Base-by-base conservation (phyloP, 2,329 filamentous ascomycete genomes). In the Fusarium duplospermum region DNA sequence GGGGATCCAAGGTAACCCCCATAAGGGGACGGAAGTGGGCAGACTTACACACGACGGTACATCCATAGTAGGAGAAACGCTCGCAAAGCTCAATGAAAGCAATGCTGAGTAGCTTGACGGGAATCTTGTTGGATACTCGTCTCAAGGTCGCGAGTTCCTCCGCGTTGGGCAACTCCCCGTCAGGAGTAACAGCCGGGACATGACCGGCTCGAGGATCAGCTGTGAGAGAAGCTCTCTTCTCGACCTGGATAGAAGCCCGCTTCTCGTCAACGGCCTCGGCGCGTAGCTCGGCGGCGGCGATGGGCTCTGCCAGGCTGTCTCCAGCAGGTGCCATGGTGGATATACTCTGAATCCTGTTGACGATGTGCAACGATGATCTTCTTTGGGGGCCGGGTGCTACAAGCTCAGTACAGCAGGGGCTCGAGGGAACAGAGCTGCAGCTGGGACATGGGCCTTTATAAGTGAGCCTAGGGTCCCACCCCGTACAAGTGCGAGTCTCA, bases 41-140 rank as follows among this genome's bases (percentile, higher is more conserved):
- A 27, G 84, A 91, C 78, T 90, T 81, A 91, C 89, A 91, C 42
- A 93, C 87, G 45, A 89, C 87, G 13, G 88, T 89, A 6, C 89
- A 90, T 36, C 92, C 92, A 76, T 93, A 93, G 85, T 93, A 94
- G 4, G 90, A 91, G 81, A 93, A 93, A 36, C 92, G 89, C 82
- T 94, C 92, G 81, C 91, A 93, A 31, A 93, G 80, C 80, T 93
- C 92, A 50, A 93, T 86, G 67, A 93, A 90, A 2, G 89, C 90
- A 70, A 93, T 88, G 33, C 89, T 90, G 78, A 89, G 92, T 11
- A 90, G 84, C 38, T 85, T 87, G 82, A 87, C 86, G 2, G 90
- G 90, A 27, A 93, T 88, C 75, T 85, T 86, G 74, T 87, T 89
- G 11, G 89, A 82, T 1, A 91, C 85, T 71, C 89, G 88, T 31